These are phyloP conservation scores for Jackrogersella minutella DNA, from an alignment of 495 filamentous ascomycete species.

Conservation along the genomic window DNA sequence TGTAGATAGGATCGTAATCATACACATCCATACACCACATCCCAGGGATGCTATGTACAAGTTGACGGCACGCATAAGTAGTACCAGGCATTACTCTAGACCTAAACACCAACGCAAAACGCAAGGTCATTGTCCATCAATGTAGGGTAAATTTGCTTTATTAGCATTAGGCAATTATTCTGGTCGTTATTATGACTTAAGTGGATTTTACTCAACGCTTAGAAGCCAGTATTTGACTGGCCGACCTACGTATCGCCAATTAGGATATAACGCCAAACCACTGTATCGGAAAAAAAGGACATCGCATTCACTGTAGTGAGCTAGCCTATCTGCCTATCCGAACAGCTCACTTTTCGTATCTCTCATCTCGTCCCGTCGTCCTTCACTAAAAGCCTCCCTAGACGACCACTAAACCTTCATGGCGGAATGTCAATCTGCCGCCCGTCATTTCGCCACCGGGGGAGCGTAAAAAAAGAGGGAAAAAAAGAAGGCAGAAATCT, in stretches of 20 bases:
- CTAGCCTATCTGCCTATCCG: not conserved
- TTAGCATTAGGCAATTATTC: not conserved
- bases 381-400: not conserved
- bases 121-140: no score
- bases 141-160: not conserved
- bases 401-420: not conserved
- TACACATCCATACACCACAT: not conserved
- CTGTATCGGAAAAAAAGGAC: not conserved
- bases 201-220: not conserved
- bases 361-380: conserved; percentile 7
- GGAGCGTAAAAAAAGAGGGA: not conserved
- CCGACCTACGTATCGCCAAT: not conserved
- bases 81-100: no score
- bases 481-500: not conserved
- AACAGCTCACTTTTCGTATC: not conserved
- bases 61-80: no score
- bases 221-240: not conserved
- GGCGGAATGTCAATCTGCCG: conserved; percentile 26
- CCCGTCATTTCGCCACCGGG: not conserved
- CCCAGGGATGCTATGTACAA: no score
- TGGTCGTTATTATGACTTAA: no score
- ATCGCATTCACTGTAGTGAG: conserved; percentile 2
- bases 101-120: no score
- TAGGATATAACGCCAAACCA: not conserved
- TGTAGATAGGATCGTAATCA: not conserved